Percentiles rank a stretch among this genome's conserved stretches.
Conservation (phyloP, 2,329 filamentous ascomycete species). For the Ophiosphaerella herpotricha region DNA sequence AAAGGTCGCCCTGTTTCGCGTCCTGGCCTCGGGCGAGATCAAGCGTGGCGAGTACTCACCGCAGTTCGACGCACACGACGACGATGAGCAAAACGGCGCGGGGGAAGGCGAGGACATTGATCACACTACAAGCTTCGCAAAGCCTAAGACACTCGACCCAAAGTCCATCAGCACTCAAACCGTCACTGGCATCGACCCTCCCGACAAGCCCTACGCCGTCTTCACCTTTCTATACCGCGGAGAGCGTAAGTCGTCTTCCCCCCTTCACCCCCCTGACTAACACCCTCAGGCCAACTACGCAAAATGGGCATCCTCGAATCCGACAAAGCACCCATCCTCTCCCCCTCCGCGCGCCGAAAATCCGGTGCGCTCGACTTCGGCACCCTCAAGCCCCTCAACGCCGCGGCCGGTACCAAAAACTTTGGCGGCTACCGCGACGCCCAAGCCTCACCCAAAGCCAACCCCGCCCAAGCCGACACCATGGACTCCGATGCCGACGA, state of each 20-base stretch:
- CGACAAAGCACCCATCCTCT: slow-evolving; percentile 63
- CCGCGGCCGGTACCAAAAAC: slow-evolving; percentile 78
- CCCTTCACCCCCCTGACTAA: slow-evolving; percentile 10
- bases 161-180: slow-evolving; percentile 99
- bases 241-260: slow-evolving; percentile 70
- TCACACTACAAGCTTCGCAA: slow-evolving; percentile 96
- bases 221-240: slow-evolving; percentile 99
- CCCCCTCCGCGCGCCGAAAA: slow-evolving; percentile 72
- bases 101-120: slow-evolving; percentile 80
- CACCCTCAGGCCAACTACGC: slow-evolving; percentile 76
- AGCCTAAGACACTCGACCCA: slow-evolving; percentile 92
- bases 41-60: slow-evolving; percentile 98
- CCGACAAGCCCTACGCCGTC: slow-evolving; percentile 92
- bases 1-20: slow-evolving; percentile 94
- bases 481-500: slow-evolving; percentile 82
- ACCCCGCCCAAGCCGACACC: slow-evolving; percentile 57
- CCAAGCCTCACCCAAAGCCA: slow-evolving; percentile 56
- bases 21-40: slow-evolving; percentile 93
- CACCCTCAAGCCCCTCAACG: slow-evolving; percentile 80
- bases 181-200: slow-evolving; percentile 95
- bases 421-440: slow-evolving; percentile 87
- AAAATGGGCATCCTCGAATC: slow-evolving; percentile 90
- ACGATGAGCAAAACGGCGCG: slow-evolving; percentile 71
- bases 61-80: slow-evolving; percentile 95
- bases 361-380: slow-evolving; percentile 85